These are phyloP conservation scores for Rutstroemia sydowiana DNA, from an alignment of 2,329 filamentous ascomycete genomes.

Conservation along the genomic window DNA sequence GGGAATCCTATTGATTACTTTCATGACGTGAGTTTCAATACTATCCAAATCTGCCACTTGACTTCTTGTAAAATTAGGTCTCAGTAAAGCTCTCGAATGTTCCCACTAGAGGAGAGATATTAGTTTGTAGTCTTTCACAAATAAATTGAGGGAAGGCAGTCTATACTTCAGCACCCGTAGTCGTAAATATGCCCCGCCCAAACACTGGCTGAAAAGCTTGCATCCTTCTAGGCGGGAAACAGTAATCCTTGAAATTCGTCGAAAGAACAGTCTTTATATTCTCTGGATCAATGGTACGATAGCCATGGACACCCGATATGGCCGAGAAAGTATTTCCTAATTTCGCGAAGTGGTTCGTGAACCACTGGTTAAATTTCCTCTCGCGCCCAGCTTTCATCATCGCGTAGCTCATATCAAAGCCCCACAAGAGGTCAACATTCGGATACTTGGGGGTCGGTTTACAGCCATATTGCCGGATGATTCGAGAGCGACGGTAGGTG, in stretches of 20 bases:
- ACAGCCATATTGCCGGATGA: conserved; percentile 35
- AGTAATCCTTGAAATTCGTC: conserved; percentile 48
- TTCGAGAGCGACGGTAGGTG: not conserved
- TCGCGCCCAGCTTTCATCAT: conserved; percentile 33
- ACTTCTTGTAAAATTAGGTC: conserved; percentile 45
- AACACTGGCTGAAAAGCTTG: conserved; percentile 39
- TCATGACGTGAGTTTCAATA: conserved; percentile 52
- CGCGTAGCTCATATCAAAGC: conserved; percentile 40
- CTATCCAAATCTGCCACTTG: conserved; percentile 43
- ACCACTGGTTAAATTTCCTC: conserved; percentile 32
- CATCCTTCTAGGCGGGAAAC: conserved; percentile 39
- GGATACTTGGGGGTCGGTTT: conserved; percentile 38
- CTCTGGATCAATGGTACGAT: conserved; percentile 46
- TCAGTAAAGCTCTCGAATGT: conserved; percentile 43
- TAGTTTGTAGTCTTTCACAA: too few relatives aligned
- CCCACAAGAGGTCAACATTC: conserved; percentile 48
- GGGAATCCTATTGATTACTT: conserved; percentile 52
- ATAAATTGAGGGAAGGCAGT: too few relatives aligned
- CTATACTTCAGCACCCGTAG: conserved; percentile 35
- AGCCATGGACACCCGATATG: conserved; percentile 28
- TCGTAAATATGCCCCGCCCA: conserved; percentile 50
- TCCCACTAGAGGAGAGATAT: conserved; percentile 35
- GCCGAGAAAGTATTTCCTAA: conserved; percentile 13
- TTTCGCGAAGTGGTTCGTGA: conserved; percentile 28
- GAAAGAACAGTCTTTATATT: conserved; percentile 52